A percentile compares a stretch with the other conserved stretches of the same genome.
These are phyloP conservation scores for Scutellaria baicalensis DNA, from an alignment of 257 asterid genomes.

Conservation along the genomic window DNA sequence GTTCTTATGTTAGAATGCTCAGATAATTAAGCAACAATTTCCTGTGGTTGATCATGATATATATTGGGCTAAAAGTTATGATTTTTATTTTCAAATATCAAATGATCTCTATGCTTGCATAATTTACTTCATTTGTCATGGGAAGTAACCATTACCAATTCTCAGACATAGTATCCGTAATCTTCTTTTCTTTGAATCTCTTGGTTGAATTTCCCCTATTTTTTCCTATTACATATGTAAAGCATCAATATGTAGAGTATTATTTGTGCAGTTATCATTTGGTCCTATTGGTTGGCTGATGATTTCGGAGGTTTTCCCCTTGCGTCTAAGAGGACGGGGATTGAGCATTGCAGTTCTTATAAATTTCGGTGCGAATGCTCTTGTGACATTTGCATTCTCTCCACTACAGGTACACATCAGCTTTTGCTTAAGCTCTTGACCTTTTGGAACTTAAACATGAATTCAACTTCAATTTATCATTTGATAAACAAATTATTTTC, in stretches of 20 bases:
- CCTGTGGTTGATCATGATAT: not conserved
- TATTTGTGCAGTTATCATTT: slow-evolving; percentile 66
- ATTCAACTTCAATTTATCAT: not conserved
- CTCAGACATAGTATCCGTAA: not conserved
- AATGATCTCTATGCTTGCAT: not conserved
- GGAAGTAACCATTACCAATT: not conserved
- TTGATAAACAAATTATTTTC: not conserved
- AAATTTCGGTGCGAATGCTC: slow-evolving; percentile 82
- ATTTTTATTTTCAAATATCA: not conserved
- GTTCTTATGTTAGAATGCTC: not conserved
- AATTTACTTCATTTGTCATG: not conserved
- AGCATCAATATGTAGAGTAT: slow-evolving; percentile 2
- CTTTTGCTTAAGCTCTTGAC: not conserved
- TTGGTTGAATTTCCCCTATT: not conserved
- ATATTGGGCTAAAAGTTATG: not conserved
- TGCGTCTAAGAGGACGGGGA: slow-evolving; percentile 88
- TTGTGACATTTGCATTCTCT: slow-evolving; percentile 90
- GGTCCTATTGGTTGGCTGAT: slow-evolving; percentile 99
- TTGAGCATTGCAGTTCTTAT: slow-evolving; percentile 82
- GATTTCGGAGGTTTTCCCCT: slow-evolving; percentile 90
- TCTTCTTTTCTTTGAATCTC: not conserved
- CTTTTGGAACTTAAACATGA: not conserved
- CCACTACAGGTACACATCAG: slow-evolving; percentile 59
- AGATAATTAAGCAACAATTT: not conserved
- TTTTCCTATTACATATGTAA: not conserved